Evolutionary conservation across 108 stramenopile genomes (phyloP), one percentile per base, ranked within the genome.

Genomic region (Pseudonitzschia pungens): DNA sequence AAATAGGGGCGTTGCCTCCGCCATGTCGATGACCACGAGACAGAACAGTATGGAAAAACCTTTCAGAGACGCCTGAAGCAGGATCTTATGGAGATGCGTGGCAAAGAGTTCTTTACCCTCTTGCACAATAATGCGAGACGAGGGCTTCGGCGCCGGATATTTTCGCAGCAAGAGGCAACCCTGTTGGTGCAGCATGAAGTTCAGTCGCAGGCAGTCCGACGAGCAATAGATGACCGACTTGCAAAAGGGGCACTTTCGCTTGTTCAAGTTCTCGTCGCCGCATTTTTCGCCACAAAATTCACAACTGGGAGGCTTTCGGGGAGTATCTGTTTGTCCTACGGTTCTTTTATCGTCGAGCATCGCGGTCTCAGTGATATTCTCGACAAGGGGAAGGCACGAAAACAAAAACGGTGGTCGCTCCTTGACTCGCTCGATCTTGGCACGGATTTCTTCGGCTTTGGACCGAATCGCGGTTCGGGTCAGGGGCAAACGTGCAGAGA

Each of bases 221-320:
- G 78, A 79, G 53, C 78, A 79, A 40, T 79, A 79, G 27, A 60
- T 26, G 4, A 79, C 59, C 5, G 73, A 67, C n/a, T 68, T 72
- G 62, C 78, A 79, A 72, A 78, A 78, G 1, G 77, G 58, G 29
- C 77, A 78, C 67, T 78, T 78, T 18, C 27, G n/a, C 2, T 31
- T 51, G 8, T 41, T 60, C 40, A 29, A 29, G 4, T 33, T 62
- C 15, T 66, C 66, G 14, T 51, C 50, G 26, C 32, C 68, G 9
- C 57, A 64, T 59, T 71, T 72, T 50, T 78, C 77, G n/a, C 48
- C 43, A 24, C 77, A 78, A 60, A 72, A 78, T 48, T 65, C 77
- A 40, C 77, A 78, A 18, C n/a, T 24, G 20, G 36, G 27, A 52
- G 32, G 27, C 18, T 70, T 62, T 27, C 52, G 31, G 22, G 10